phyloP scores from a whole-genome alignment of 1,139 yeast genomes.

The Geotrichum aggregatum region DNA sequence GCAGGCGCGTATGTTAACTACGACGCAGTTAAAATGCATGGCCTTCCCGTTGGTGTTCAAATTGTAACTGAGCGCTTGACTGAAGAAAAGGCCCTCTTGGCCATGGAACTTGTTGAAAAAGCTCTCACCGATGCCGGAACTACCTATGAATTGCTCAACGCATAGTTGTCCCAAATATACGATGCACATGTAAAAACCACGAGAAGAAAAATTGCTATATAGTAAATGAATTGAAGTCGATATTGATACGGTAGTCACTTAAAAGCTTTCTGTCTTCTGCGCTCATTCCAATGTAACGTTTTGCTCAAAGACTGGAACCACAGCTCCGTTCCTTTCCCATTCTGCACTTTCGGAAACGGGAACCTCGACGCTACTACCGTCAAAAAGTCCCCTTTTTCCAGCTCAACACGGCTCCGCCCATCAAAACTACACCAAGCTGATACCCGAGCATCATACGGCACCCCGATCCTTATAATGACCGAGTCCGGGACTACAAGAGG shows the following conservation, averaged over 20 bases:
- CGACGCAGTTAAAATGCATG: slow-evolving; percentile 54
- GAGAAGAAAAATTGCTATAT: background rate
- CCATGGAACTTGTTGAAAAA: slow-evolving; percentile 40
- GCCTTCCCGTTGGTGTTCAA: slow-evolving; percentile 65
- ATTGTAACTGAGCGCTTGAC: slow-evolving; percentile 54
- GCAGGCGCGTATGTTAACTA: slow-evolving; percentile 44
- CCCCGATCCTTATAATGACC: slow-evolving; percentile 61
- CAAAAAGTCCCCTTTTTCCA: slow-evolving; percentile 64
- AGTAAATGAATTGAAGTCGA: too few species aligned
- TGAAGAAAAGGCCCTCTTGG: slow-evolving; percentile 57
- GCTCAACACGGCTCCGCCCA: slow-evolving; percentile 68
- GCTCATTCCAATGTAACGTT: slow-evolving; percentile 54
- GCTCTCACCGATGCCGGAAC: slow-evolving; percentile 36
- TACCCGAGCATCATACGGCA: slow-evolving; percentile 60
- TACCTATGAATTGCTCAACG: slow-evolving; percentile 33
- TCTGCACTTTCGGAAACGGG: slow-evolving; percentile 71
- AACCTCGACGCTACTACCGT: slow-evolving; percentile 67
- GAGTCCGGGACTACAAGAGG: slow-evolving; percentile 76
- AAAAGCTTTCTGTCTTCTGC: slow-evolving; percentile 40
- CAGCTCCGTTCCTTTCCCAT: slow-evolving; percentile 41
- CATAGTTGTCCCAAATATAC: slow-evolving; percentile 12
- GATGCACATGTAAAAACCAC: background rate
- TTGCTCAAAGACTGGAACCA: slow-evolving; percentile 50
- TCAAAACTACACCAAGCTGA: slow-evolving; percentile 81
- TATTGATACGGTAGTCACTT: background rate